Evolutionary conservation across 768 basidiomycete genomes (phyloP).

Genomic region (Ephemerocybe angulata): DNA sequence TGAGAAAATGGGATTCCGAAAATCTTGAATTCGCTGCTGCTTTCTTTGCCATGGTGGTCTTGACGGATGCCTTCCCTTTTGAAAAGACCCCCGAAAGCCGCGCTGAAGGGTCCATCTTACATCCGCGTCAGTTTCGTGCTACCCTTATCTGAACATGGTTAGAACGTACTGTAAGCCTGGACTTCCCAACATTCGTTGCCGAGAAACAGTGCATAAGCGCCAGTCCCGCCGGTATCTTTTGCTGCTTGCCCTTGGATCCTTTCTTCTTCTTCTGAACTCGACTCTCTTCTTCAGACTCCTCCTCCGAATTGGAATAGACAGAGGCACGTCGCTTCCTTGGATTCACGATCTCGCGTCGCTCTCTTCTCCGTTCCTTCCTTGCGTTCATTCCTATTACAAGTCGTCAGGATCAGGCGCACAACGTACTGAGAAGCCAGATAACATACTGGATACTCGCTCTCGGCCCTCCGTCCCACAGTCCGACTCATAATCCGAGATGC

Average conservation of each 20-base stretch:
- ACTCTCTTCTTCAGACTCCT: constrained; percentile 12
- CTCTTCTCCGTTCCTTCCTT: constrained; percentile 40
- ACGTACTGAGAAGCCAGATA: too few relatives aligned
- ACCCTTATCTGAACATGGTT: not conserved
- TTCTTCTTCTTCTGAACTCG: constrained; percentile 14
- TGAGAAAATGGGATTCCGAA: constrained; percentile 47
- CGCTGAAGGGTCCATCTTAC: constrained; percentile 41
- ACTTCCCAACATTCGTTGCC: constrained; percentile 58
- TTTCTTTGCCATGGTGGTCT: constrained; percentile 27
- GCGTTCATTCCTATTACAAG: constrained; percentile 11
- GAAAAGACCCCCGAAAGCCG: constrained; percentile 52
- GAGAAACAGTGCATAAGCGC: constrained; percentile 68
- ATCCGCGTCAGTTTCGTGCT: not conserved
- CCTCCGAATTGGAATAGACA: not conserved
- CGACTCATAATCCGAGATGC: not conserved
- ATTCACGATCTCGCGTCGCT: constrained; percentile 49
- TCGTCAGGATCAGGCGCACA: too few relatives aligned
- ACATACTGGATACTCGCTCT: too few relatives aligned
- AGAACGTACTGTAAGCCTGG: constrained; percentile 62
- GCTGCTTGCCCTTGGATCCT: constrained; percentile 14
- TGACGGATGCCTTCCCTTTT: constrained; percentile 60
- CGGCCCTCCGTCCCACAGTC: too few relatives aligned
- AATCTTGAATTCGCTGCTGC: constrained; percentile 23
- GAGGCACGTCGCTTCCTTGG: constrained; percentile 23
- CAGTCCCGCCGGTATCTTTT: constrained; percentile 44